These are phyloP conservation scores for Jimgerdemannia flammicorona DNA, from an alignment of 192 early-diverging fungal genomes.

Conservation along the genomic window DNA sequence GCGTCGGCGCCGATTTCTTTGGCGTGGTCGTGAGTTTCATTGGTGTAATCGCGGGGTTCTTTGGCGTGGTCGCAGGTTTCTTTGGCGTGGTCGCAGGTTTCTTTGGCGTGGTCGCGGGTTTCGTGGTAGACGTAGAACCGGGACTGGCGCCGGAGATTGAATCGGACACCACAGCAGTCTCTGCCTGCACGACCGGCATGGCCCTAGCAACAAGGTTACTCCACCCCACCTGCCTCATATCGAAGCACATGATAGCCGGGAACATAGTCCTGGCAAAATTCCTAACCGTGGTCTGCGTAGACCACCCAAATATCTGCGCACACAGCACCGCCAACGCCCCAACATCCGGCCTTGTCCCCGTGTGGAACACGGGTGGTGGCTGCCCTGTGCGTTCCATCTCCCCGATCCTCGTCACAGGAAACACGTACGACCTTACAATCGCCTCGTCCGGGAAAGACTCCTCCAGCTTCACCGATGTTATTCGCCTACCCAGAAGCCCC, in stretches of 20 bases:
- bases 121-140: not conserved
- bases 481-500: not conserved
- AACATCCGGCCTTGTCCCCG: not conserved
- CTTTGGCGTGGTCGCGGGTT: not conserved
- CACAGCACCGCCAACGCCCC: not conserved
- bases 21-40: not conserved
- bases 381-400: not conserved
- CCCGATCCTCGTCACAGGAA: not conserved
- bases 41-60: not conserved
- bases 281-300: not conserved
- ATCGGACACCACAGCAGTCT: not conserved
- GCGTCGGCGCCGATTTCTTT: not conserved
- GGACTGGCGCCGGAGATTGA: not conserved
- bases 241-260: not conserved
- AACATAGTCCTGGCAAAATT: not conserved
- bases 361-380: not conserved
- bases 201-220: not conserved
- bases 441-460: constrained; percentile 5
- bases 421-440: not conserved
- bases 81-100: not conserved
- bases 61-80: not conserved
- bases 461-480: not conserved
- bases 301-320: not conserved
- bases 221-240: not conserved
- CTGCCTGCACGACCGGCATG: not conserved